Percentiles rank a stretch among this genome's conserved stretches.
phyloP scores from a whole-genome alignment of 495 filamentous ascomycete species.

The Penicillium salamii region DNA sequence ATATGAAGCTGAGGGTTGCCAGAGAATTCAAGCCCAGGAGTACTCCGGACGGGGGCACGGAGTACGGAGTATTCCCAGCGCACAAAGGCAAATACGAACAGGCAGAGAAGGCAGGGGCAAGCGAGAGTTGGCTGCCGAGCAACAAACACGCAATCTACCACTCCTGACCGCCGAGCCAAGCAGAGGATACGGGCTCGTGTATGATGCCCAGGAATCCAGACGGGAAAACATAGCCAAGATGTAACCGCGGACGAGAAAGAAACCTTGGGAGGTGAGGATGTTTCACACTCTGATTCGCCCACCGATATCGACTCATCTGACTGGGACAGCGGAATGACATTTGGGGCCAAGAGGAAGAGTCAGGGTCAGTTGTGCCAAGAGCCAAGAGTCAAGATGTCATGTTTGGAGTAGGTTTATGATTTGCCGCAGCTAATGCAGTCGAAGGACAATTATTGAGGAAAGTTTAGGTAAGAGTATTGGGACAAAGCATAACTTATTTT shows the following conservation, averaged over 20 bases:
- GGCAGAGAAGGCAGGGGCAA: neutral
- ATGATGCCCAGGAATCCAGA: neutral
- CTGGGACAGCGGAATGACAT: constrained; percentile 14
- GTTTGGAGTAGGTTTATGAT: neutral
- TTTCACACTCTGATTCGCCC: neutral
- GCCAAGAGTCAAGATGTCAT: neutral
- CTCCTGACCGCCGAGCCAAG: constrained; percentile 10
- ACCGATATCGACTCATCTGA: neutral
- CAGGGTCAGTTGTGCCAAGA: neutral
- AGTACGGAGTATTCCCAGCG: too few relatives aligned
- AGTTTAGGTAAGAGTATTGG: constrained; percentile 24
- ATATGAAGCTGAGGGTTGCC: neutral
- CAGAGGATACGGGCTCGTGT: constrained; percentile 5
- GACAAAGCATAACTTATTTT: constrained; percentile 10
- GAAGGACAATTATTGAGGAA: constrained; percentile 1
- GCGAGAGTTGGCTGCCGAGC: constrained; percentile 2
- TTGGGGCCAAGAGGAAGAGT: neutral
- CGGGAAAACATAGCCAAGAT: constrained; percentile 2
- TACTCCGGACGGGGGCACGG: neutral
- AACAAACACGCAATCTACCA: constrained; percentile 5
- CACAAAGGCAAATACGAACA: too few relatives aligned
- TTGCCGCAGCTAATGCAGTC: neutral
- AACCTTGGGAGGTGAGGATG: neutral
- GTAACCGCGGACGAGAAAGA: neutral
- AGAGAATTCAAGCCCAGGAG: neutral